These are phyloP conservation scores for Stagonosporopsis cucurbitacearum DNA, from an alignment of 2,329 filamentous ascomycete genomes.

Conservation along the genomic window DNA sequence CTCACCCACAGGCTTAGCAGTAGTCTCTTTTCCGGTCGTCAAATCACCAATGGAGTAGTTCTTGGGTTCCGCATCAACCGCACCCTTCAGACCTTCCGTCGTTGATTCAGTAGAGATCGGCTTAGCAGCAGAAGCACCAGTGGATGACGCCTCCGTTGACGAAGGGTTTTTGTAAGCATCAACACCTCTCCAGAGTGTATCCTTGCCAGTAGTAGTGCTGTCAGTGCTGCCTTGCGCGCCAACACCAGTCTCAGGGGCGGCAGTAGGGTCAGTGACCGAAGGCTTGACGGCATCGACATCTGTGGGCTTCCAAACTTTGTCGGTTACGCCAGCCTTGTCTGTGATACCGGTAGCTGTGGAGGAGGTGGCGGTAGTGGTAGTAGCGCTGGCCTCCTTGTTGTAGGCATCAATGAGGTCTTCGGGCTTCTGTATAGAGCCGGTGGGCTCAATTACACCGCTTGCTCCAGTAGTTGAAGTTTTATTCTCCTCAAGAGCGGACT, in stretches of 20 bases:
- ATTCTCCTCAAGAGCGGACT: conserved; percentile 24
- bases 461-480: conserved; percentile 14
- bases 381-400: conserved; percentile 21
- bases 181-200: conserved; percentile 16
- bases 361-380: conserved; percentile 27
- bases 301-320: conserved; percentile 39
- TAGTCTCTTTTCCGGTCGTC: conserved; percentile 56
- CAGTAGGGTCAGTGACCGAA: conserved; percentile 62
- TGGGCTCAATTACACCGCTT: conserved; percentile 1
- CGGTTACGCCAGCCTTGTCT: conserved; percentile 28
- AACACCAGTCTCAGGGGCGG: conserved; percentile 49
- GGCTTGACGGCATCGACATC: conserved; percentile 36
- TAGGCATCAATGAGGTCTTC: conserved; percentile 23
- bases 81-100: conserved; percentile 10
- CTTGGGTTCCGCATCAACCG: conserved; percentile 11
- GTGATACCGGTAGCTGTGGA: conserved; percentile 40
- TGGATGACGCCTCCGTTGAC: not conserved
- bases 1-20: conserved; percentile 57
- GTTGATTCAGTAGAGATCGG: conserved; percentile 7
- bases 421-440: conserved; percentile 15
- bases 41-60: conserved; percentile 17
- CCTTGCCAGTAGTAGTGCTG: conserved; percentile 1
- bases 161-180: conserved; percentile 14
- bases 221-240: conserved; percentile 1
- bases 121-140: conserved; percentile 5